Percentiles rank a stretch among this genome's conserved stretches.
Evolutionary conservation across 768 basidiomycete genomes (phyloP).

Genomic region (Cyclocybe aegerita): DNA sequence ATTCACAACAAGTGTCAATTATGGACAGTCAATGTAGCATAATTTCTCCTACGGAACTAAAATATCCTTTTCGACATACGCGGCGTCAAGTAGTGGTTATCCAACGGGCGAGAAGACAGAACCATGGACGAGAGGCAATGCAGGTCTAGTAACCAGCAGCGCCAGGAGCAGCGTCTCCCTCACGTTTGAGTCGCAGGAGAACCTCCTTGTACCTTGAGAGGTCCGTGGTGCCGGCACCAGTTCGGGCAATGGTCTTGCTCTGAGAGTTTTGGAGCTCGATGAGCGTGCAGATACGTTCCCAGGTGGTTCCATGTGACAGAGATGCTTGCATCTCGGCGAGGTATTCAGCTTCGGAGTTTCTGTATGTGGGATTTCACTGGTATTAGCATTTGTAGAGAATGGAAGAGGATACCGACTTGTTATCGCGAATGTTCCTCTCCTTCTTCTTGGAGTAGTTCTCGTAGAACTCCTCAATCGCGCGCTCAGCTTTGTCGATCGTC

Average conservation of each 20-base stretch:
- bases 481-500: slow-evolving; percentile 80
- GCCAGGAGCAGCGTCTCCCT: slow-evolving; percentile 89
- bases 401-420: slow-evolving; percentile 63
- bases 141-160: slow-evolving; percentile 80
- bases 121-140: slow-evolving; percentile 1
- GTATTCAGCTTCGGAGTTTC: slow-evolving; percentile 86
- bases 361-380: slow-evolving; percentile 26
- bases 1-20: too few relatives aligned
- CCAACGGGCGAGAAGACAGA: neutral
- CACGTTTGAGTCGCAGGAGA: slow-evolving; percentile 81
- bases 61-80: neutral
- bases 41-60: neutral
- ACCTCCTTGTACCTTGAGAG: slow-evolving; percentile 91
- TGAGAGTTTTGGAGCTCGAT: slow-evolving; percentile 94
- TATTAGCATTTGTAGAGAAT: neutral
- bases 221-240: slow-evolving; percentile 87
- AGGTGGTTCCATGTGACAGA: slow-evolving; percentile 88
- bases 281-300: slow-evolving; percentile 88
- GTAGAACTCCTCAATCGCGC: slow-evolving; percentile 88
- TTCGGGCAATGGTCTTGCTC: slow-evolving; percentile 90
- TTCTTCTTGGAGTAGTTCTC: slow-evolving; percentile 86
- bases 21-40: too few relatives aligned
- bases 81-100: neutral
- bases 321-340: slow-evolving; percentile 68
- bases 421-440: slow-evolving; percentile 87